phyloP scores from a whole-genome alignment of 495 filamentous ascomycete genomes.

The Evansstolkia leycettana region DNA sequence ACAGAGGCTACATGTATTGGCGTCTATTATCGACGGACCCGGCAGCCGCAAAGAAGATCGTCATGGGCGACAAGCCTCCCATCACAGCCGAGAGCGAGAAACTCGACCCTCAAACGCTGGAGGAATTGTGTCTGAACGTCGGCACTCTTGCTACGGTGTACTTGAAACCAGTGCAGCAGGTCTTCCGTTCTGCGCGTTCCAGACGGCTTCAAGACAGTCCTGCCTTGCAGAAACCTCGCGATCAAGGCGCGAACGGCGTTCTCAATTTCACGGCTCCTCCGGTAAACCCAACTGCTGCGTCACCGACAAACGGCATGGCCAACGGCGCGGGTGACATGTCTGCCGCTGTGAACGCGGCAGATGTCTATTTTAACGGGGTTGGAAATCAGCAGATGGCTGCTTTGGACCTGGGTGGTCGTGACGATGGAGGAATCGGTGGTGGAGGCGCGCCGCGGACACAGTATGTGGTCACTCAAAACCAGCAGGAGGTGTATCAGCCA shows the following conservation, averaged over 20 bases:
- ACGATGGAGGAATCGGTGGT: slow-evolving; percentile 22
- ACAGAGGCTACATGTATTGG: slow-evolving; percentile 99
- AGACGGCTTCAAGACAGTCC: slow-evolving; percentile 67
- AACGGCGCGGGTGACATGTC: slow-evolving; percentile 34
- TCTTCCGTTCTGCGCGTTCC: slow-evolving; percentile 85
- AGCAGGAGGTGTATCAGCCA: slow-evolving; percentile 39
- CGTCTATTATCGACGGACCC: slow-evolving; percentile 91
- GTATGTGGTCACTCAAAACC: slow-evolving; percentile 43
- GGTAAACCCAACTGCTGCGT: slow-evolving; percentile 10
- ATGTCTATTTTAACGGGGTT: slow-evolving; percentile 71
- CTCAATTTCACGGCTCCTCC: slow-evolving; percentile 18
- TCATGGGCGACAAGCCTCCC: slow-evolving; percentile 94
- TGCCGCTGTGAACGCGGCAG: slow-evolving; percentile 68
- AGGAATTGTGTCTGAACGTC: slow-evolving; percentile 95
- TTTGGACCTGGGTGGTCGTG: slow-evolving; percentile 44
- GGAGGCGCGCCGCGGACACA: slow-evolving; percentile 30
- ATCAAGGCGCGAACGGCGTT: slow-evolving; percentile 32
- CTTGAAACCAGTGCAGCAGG: slow-evolving; percentile 91
- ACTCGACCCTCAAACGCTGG: slow-evolving; percentile 78
- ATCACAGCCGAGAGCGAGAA: slow-evolving; percentile 96
- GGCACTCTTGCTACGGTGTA: slow-evolving; percentile 96
- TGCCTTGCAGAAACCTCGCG: slow-evolving; percentile 59
- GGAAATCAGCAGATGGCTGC: slow-evolving; percentile 59
- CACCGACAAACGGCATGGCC: slow-evolving; percentile 13
- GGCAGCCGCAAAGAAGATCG: slow-evolving; percentile 68